These are phyloP conservation scores for Ascomycota sp. DNA, from an alignment of 2,329 filamentous ascomycete species.

Conservation along the genomic window DNA sequence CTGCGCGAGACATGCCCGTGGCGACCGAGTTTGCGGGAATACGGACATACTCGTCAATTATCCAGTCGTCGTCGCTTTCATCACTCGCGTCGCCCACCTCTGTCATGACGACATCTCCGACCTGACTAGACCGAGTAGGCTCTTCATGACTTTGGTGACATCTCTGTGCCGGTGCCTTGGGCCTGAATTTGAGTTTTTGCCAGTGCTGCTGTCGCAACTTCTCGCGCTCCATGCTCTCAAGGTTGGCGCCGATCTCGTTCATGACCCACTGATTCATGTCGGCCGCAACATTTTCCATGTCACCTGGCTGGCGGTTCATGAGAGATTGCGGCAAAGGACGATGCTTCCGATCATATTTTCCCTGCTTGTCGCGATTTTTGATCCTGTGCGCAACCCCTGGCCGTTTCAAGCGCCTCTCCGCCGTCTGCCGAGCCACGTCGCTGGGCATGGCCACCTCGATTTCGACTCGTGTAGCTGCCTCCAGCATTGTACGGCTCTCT, in stretches of 20 bases:
- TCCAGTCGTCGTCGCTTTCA: constrained; percentile 34
- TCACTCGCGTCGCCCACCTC: constrained; percentile 17
- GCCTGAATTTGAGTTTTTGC: constrained; percentile 25
- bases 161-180: constrained; percentile 32
- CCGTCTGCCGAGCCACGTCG: constrained; percentile 1
- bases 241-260: constrained; percentile 32
- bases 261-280: constrained; percentile 40
- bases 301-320: constrained; percentile 15
- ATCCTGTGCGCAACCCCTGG: constrained; percentile 9
- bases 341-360: constrained; percentile 4
- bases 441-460: not conserved
- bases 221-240: constrained; percentile 25
- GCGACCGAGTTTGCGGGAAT: constrained; percentile 31
- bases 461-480: not conserved
- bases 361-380: constrained; percentile 6
- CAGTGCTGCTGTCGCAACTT: constrained; percentile 8
- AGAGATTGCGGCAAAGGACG: constrained; percentile 14
- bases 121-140: not conserved
- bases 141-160: constrained; percentile 36
- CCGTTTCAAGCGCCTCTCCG: constrained; percentile 12
- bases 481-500: not conserved
- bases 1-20: constrained; percentile 23
- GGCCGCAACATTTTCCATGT: constrained; percentile 28
- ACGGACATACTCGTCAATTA: constrained; percentile 44
- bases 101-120: constrained; percentile 13